Evolutionary conservation across 768 basidiomycete species (phyloP), one percentile per base, ranked within the genome.

Genomic region (Goffeauzyma gilvescens): DNA sequence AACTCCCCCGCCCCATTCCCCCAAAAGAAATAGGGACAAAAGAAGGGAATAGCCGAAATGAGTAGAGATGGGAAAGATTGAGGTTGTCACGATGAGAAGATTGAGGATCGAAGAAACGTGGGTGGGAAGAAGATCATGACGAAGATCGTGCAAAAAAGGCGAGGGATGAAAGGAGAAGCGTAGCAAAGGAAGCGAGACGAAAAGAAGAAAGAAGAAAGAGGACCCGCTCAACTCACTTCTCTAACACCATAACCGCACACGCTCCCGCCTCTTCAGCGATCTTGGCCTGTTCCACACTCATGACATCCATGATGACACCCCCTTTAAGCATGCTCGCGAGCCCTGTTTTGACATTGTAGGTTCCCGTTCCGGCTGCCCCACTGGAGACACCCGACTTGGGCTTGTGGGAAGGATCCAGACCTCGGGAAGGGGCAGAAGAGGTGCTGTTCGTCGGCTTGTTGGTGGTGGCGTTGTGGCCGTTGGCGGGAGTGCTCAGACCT

Each of bases 261-360:
- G 90, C 90, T 34, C 90, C 90, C 7, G 90, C 90, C 59, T 87
- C 85, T 60, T 96, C 90, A 33, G 90, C 90, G 54, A 95, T 87
- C 48, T 81, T 80, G 46, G 90, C 90, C 79, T 89, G 51, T 40
- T 57, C 55, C 28, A 51, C 55, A 30, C 46, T 50, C 46, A 53
- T 52, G 20, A 95, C 90, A 62, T 96, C 90, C 87, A 96, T 93
- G 66, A 64, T 63, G 43, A 63, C 58, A 48, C 56, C 42, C 23
- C 42, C 43, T 74, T 93, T 93, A 56, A 93, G 70, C 89, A 96
- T 93, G 71, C 93, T 86, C 3, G 89, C 86, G 34, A 96, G 70
- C 46, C 85, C 87, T 18, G 82, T 82, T 66, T 89, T 89, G 57
- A 89, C 86, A 26, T 59, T 58, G 41, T 60, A 62, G 17, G 59